Percentiles rank a stretch among this genome's conserved stretches.
phyloP scores from a whole-genome alignment of 768 basidiomycete species.

The Pisolithus tinctorius region DNA sequence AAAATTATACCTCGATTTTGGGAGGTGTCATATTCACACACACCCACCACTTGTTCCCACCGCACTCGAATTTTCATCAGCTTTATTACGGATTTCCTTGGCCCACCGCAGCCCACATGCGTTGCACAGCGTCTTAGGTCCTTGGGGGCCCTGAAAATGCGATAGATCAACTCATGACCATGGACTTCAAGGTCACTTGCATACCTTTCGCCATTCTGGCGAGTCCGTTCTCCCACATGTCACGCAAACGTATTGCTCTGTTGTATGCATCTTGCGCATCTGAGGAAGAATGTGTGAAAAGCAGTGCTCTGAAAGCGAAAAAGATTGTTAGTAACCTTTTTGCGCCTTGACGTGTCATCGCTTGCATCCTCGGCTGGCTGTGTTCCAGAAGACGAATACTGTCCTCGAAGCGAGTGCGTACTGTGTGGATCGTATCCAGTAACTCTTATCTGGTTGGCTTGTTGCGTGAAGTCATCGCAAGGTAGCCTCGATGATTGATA shows the following conservation, averaged over 20 bases:
- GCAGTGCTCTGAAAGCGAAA: background rate
- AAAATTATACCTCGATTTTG: background rate
- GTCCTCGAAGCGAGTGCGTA: constrained; percentile 10
- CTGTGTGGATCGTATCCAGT: constrained; percentile 16
- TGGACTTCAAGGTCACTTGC: background rate
- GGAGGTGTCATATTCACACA: constrained; percentile 7
- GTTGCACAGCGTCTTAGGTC: constrained; percentile 97
- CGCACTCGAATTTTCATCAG: constrained; percentile 26
- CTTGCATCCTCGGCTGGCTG: constrained; percentile 34
- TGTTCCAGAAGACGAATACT: constrained; percentile 8
- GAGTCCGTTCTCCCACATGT: constrained; percentile 94
- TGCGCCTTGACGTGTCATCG: constrained; percentile 53
- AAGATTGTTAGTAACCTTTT: constrained; percentile 41
- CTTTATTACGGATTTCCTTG: constrained; percentile 52
- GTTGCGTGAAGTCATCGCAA: constrained; percentile 11
- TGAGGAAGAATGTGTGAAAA: constrained; percentile 4
- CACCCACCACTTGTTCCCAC: constrained; percentile 16
- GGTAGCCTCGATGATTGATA: constrained; percentile 5
- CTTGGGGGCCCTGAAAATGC: constrained; percentile 67
- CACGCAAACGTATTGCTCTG: constrained; percentile 79
- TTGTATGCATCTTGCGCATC: constrained; percentile 34
- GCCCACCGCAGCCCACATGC: constrained; percentile 95
- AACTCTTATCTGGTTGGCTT: constrained; percentile 7
- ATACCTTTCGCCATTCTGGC: constrained; percentile 93
- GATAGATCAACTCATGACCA: constrained; percentile 12